Evolutionary conservation across 2,329 filamentous ascomycete species (phyloP).

Genomic region (Xylaria sp.): DNA sequence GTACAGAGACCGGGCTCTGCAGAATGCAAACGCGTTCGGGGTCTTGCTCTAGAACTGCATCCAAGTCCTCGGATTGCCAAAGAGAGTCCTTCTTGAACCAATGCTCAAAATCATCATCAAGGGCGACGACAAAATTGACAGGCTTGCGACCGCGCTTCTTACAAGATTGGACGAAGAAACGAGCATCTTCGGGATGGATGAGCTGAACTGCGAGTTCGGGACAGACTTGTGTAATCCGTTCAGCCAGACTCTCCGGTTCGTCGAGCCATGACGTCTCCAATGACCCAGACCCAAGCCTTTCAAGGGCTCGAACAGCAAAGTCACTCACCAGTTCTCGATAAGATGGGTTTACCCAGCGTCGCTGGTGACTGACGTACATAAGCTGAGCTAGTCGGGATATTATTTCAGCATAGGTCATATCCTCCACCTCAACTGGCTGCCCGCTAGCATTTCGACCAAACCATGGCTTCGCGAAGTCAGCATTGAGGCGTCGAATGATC

Average conservation of each 20-base stretch:
- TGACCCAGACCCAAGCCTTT: slow-evolving; percentile 82
- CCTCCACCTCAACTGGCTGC: slow-evolving; percentile 85
- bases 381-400: slow-evolving; percentile 87
- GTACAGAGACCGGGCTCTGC: slow-evolving; percentile 91
- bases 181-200: slow-evolving; percentile 97
- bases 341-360: slow-evolving; percentile 89
- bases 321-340: slow-evolving; percentile 86
- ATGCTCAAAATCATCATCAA: slow-evolving; percentile 97
- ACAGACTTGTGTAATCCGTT: slow-evolving; percentile 82
- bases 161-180: slow-evolving; percentile 94
- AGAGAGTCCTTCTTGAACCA: slow-evolving; percentile 99
- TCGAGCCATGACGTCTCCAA: slow-evolving; percentile 90
- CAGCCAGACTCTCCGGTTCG: slow-evolving; percentile 79
- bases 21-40: slow-evolving; percentile 96
- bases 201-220: slow-evolving; percentile 88
- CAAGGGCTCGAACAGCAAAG: slow-evolving; percentile 95
- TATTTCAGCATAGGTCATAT: slow-evolving; percentile 94
- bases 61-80: slow-evolving; percentile 98
- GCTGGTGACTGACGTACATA: slow-evolving; percentile 90
- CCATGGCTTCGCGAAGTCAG: slow-evolving; percentile 97
- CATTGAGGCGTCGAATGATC: slow-evolving; percentile 95
- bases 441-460: slow-evolving; percentile 87
- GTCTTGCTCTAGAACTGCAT: slow-evolving; percentile 94
- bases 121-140: slow-evolving; percentile 89
- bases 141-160: slow-evolving; percentile 94